Evolutionary conservation across 2,329 filamentous ascomycete species (phyloP), one percentile per base, ranked within the genome.

Genomic region (Thielaviopsis musarum): DNA sequence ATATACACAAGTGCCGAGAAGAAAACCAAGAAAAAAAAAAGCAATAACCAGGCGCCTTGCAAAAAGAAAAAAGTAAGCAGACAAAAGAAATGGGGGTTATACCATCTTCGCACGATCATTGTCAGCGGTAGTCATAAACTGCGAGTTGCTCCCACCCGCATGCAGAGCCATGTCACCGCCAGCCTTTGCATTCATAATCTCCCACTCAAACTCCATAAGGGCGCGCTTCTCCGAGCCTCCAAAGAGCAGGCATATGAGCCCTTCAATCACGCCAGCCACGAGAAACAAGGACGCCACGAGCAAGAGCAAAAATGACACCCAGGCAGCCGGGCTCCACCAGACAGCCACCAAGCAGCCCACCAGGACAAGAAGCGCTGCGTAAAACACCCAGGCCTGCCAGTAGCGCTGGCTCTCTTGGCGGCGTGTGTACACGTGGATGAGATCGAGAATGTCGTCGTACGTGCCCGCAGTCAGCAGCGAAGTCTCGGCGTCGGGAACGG

Each of bases 131-230:
- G 57, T 15, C 48, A 61, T 21, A 15, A 49, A 22, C 45, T 41
- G 22, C 5, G 28, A 19, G 41, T 38, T 45, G 17, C 51, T 41
- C 4, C 52, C 60, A 17, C 60, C 61, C 52, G 49, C 54, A 26
- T 59, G 55, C 4, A 59, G 38, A 7, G 58, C 54, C 24, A 63
- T 59, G 26, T 63, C 60, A 17, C 60, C 60, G 9, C 61, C 66
- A 0, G 73, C 71, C 63, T 73, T 83, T 13, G 85, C 84, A 68
- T 87, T 91, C 56, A 74, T 74, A 26, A 97, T 84, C 71, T 98
- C 93, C 87, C 89, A 96, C 69, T 93, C 83, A 72, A 97, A 97
- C 73, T 98, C 93, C 66, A 82, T 84, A 59, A 98, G 73, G 3
- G 86, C 84, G 61, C 89, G 79, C 61, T 96, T 72, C 73, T 98